Evolutionary conservation across 2,329 filamentous ascomycete species (phyloP).

Genomic region (Pleochaeta shiraiana): DNA sequence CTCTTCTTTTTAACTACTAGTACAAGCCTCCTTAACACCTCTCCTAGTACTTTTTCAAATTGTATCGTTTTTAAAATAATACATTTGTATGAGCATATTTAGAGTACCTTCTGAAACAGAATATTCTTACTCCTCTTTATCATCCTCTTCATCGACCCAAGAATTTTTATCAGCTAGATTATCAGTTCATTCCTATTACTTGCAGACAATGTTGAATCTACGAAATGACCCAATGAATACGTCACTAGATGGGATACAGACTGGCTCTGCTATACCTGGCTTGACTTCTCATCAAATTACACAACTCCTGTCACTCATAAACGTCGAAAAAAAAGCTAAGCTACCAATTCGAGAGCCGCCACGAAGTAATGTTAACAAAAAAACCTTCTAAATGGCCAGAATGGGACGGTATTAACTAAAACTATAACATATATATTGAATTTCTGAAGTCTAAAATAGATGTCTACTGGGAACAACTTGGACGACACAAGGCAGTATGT

Average conservation of each 20-base stretch:
- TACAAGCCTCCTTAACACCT: no score
- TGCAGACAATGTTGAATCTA: neutral
- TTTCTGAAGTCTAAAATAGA: neutral
- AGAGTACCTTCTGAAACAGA: neutral
- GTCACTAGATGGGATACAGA: no score
- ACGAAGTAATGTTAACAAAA: neutral
- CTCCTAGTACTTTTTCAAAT: no score
- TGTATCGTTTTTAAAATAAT: no score
- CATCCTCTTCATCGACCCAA: neutral
- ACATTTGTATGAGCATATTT: neutral
- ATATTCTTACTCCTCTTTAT: neutral
- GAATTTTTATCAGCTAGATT: neutral
- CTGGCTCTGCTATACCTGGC: no score
- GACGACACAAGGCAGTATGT: neutral
- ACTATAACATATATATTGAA: neutral
- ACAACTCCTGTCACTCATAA: slow-evolving; percentile 3
- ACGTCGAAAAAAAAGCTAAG: neutral
- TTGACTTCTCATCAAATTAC: neutral
- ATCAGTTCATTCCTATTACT: neutral
- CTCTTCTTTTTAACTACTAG: no score
- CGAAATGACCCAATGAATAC: no score
- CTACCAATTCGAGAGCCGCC: neutral
- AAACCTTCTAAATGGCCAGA: neutral
- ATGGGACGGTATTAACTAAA: neutral
- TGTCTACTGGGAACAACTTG: neutral